These are phyloP conservation scores for Daedalea quercina DNA, from an alignment of 768 basidiomycete genomes.

Conservation along the genomic window DNA sequence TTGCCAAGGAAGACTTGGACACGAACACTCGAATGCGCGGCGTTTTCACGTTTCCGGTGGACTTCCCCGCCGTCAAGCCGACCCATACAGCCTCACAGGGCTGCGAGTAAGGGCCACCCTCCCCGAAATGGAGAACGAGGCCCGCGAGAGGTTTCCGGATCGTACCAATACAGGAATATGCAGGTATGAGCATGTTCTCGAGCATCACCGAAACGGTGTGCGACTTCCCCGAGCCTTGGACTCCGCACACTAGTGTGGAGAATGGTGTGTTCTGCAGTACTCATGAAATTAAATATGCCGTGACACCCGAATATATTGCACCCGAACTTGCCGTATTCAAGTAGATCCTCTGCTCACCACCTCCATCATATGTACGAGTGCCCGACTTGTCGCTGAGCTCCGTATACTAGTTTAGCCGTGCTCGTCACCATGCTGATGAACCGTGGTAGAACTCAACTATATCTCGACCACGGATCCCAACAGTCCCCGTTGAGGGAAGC, in stretches of 20 bases:
- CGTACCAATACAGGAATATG: constrained; percentile 40
- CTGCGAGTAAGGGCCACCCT: constrained; percentile 48
- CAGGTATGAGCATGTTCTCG: constrained; percentile 63
- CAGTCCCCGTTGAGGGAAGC: neutral
- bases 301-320: neutral
- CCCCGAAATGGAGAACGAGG: constrained; percentile 64
- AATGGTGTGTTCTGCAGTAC: constrained; percentile 64
- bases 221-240: constrained; percentile 72
- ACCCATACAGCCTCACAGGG: constrained; percentile 68
- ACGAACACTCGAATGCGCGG: constrained; percentile 45
- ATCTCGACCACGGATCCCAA: neutral
- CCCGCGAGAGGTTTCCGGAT: constrained; percentile 52
- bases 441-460: neutral
- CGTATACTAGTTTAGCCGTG: too few relatives aligned
- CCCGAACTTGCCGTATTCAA: neutral
- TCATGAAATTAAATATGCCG: too few relatives aligned
- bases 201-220: constrained; percentile 64
- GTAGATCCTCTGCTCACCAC: neutral
- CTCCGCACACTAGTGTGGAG: constrained; percentile 70
- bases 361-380: neutral
- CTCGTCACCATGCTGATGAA: neutral
- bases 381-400: neutral
- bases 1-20: constrained; percentile 52
- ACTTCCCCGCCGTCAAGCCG: constrained; percentile 25
- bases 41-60: constrained; percentile 16